Evolutionary conservation across 1,284 basidiomycete genomes (phyloP).

Genomic region (Ceratobasidium sp.): DNA sequence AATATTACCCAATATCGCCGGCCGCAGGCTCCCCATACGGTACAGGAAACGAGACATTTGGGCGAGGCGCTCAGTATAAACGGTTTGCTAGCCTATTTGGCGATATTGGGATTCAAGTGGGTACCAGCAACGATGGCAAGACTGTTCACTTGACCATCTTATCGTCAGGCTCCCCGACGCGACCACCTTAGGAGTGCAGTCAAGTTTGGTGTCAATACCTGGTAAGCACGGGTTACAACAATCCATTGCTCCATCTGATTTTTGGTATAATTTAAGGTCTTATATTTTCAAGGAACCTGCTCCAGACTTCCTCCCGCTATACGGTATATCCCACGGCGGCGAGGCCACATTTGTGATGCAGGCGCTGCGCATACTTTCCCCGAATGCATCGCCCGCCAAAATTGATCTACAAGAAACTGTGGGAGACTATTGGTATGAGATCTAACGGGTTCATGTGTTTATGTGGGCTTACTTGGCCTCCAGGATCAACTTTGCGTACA

Average conservation of each 20-base stretch:
- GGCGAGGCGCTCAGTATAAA: constrained; percentile 14
- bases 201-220: constrained; percentile 3
- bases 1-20: constrained; percentile 12
- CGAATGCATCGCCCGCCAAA: neutral
- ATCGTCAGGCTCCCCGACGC: neutral
- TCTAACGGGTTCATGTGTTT: neutral
- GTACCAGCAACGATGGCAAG: neutral
- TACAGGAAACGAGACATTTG: constrained; percentile 12
- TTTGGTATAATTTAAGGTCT: neutral
- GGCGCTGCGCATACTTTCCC: neutral
- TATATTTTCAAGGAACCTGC: constrained; percentile 11
- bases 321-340: constrained; percentile 1
- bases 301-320: neutral
- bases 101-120: constrained; percentile 13
- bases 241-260: neutral
- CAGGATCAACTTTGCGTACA: constrained; percentile 28
- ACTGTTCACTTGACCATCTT: neutral
- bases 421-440: constrained; percentile 24
- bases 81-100: constrained; percentile 4
- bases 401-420: neutral
- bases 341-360: constrained; percentile 15
- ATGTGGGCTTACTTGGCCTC: neutral
- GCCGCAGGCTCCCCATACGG: constrained; percentile 18
- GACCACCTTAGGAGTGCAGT: neutral
- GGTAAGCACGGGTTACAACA: constrained; percentile 3